phyloP scores from a whole-genome alignment of 2,329 filamentous ascomycete genomes.

The Nectriaceae sp. region DNA sequence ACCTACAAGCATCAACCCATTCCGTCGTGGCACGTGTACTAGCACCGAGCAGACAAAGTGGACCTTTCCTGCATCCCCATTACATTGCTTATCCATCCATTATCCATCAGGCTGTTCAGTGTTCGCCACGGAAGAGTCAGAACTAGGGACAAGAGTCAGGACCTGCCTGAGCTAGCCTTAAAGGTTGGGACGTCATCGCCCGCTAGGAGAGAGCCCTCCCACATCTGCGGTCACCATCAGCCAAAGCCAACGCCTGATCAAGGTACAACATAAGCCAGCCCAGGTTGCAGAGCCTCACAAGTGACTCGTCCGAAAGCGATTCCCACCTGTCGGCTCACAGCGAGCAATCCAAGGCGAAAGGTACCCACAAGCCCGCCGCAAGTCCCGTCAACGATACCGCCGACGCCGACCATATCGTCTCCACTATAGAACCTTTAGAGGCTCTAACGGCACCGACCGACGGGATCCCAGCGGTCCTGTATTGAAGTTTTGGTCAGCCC shows the following conservation, averaged over 20 bases:
- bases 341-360: not conserved
- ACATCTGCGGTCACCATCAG: constrained; percentile 4
- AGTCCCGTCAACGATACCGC: not conserved
- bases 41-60: no score
- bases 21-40: no score
- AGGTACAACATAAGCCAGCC: not conserved
- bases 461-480: not conserved
- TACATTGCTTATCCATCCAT: not conserved
- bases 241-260: constrained; percentile 1
- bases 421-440: not conserved
- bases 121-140: not conserved
- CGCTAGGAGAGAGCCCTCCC: not conserved
- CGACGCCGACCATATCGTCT: not conserved
- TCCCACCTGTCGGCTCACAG: not conserved
- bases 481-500: not conserved
- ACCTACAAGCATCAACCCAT: no score
- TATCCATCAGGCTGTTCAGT: not conserved
- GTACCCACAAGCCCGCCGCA: not conserved
- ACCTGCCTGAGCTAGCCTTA: constrained; percentile 1
- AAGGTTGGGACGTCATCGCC: constrained; percentile 25
- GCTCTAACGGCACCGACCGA: constrained; percentile 1
- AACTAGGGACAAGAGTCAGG: constrained; percentile 11
- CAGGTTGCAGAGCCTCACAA: constrained; percentile 26
- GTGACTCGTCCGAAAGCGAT: constrained; percentile 5
- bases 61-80: no score